Evolutionary conservation across 176 grass and related monocot species (phyloP).

Genomic region (Phragmites australis): DNA sequence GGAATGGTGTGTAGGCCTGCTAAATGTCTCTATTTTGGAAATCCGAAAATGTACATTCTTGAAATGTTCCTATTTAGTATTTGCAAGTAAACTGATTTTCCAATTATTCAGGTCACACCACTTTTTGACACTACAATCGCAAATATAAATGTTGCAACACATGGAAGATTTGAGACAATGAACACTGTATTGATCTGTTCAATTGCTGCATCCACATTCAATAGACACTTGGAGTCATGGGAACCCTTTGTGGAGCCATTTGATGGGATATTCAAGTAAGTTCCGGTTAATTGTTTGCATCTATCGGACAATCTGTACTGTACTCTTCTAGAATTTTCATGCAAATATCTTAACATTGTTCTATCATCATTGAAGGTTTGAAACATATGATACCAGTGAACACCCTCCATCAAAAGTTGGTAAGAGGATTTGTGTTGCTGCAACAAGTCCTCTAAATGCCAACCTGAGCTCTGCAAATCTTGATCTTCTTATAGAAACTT

Average conservation of each 20-base stretch:
- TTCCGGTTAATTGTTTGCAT: conserved; percentile 18
- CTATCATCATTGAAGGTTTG: conserved; percentile 65
- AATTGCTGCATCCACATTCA: conserved; percentile 94
- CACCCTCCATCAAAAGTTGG: conserved; percentile 76
- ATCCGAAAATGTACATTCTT: conserved; percentile 13
- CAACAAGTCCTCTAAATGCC: conserved; percentile 73
- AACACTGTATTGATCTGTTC: conserved; percentile 92
- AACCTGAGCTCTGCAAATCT: conserved; percentile 88
- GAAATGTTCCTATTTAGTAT: conserved; percentile 2
- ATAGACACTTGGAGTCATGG: conserved; percentile 93
- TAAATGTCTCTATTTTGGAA: conserved; percentile 16
- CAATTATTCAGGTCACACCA: conserved; percentile 73
- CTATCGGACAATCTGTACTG: neutral
- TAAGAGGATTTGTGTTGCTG: conserved; percentile 84
- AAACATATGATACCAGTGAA: conserved; percentile 84
- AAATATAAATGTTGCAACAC: conserved; percentile 90
- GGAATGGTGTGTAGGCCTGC: conserved; percentile 66
- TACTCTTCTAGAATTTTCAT: conserved; percentile 18
- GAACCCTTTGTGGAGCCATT: conserved; percentile 98
- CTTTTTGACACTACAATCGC: conserved; percentile 78
- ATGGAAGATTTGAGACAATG: conserved; percentile 92
- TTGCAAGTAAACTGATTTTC: conserved; percentile 23
- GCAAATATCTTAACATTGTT: conserved; percentile 40
- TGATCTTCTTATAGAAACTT: conserved; percentile 85
- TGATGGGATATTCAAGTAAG: conserved; percentile 99